Evolutionary conservation across 768 basidiomycete species (phyloP), one percentile per base, ranked within the genome.

Genomic region (Agrocybe praecox): DNA sequence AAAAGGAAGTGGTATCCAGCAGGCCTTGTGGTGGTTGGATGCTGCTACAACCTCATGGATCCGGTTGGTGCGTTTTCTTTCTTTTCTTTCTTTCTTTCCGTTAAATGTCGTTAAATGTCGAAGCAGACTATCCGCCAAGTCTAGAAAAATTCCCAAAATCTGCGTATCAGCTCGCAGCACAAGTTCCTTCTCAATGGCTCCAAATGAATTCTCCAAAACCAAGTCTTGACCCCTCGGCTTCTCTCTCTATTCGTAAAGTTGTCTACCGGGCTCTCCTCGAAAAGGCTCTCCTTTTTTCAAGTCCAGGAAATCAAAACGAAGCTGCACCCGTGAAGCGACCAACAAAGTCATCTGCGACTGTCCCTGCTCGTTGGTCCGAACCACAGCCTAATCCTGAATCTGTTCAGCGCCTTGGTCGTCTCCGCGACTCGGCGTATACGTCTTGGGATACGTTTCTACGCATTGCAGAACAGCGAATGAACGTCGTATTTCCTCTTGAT

Each of bases 11-110:
- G 88, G 89, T 69, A 62, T 43, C 77, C 84, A 5, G 73, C 76
- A 15, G 84, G 76, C 2, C 74, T 82, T 0, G 78, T 89, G 43
- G 77, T 85, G 8, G 89, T 91, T 15, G 89, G 90, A 2, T 92
- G 90, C 58, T 92, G 90, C 68, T 92, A 92, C 68, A 91, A 92
- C 65, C 75, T 89, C 59, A 80, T 91, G 73, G 70, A 74, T 26
- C 70, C 78, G 11, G 62, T 75, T 64, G 87, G 87, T 83, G 46
- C 6, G 72, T 68, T 45, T 23, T 44, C 32, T 55, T 29, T 57
- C 34, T 58, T 52, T n/a, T n/a, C n/a, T 32, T 49, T n/a, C 29
- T 1, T 15, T 49, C 22, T 9, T 9, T 19, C 15, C 6, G 4
- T 46, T 58, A n/a, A n/a, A n/a, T n/a, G n/a, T 52, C 44, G 4